Percentiles rank a stretch among this genome's conserved stretches.
Evolutionary conservation across 371 early-diverging fungal species (phyloP).

Genomic region (Mucor piriformis): DNA sequence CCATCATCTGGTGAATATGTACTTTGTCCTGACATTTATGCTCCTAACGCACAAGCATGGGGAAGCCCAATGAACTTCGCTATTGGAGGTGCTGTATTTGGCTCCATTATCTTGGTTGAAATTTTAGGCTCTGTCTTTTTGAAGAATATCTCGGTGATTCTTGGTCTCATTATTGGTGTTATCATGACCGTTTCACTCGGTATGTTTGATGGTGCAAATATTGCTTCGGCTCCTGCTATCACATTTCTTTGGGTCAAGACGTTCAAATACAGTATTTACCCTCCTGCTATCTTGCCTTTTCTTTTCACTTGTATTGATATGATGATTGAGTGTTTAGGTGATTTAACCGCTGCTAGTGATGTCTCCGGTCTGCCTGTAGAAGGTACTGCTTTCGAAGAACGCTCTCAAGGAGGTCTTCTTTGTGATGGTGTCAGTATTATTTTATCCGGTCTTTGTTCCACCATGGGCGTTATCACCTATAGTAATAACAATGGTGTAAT

Average conservation of each 20-base stretch:
- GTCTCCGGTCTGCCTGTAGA: conserved; percentile 57
- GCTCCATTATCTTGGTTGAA: conserved; percentile 58
- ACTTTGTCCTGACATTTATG: conserved; percentile 40
- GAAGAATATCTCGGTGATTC: conserved; percentile 57
- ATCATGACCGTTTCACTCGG: conserved; percentile 57
- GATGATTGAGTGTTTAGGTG: conserved; percentile 58
- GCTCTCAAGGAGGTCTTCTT: conserved; percentile 61
- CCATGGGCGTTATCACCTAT: conserved; percentile 59
- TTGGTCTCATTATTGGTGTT: conserved; percentile 58
- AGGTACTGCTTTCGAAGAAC: conserved; percentile 55
- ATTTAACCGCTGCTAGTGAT: conserved; percentile 64
- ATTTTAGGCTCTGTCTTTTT: conserved; percentile 60
- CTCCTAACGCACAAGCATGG: conserved; percentile 62
- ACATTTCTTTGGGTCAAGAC: conserved; percentile 63
- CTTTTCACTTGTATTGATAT: conserved; percentile 53
- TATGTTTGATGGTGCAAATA: conserved; percentile 47
- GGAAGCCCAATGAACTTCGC: conserved; percentile 44
- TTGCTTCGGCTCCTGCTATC: conserved; percentile 49
- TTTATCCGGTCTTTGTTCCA: conserved; percentile 52
- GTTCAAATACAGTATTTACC: conserved; percentile 54
- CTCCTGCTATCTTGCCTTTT: conserved; percentile 61
- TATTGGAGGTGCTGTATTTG: conserved; percentile 57
- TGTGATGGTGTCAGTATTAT: conserved; percentile 58
- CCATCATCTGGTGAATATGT: conserved; percentile 34
- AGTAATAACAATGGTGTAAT: conserved; percentile 67